phyloP scores from a whole-genome alignment of 1,284 basidiomycete genomes.

The Cystobasidium sp. region DNA sequence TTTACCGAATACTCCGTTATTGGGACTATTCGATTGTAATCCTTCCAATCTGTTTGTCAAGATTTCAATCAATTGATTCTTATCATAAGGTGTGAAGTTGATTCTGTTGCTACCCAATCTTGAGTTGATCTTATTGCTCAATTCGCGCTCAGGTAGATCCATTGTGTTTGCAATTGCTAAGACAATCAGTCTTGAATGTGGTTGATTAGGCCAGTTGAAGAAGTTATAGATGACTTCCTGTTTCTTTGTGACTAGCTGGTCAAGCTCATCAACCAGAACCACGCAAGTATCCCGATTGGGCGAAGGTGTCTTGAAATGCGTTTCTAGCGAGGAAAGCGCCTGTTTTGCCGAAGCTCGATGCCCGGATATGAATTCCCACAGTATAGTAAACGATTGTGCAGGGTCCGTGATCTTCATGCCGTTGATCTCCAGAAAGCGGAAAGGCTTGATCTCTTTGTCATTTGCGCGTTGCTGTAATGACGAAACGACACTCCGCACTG shows the following conservation, averaged over 20 bases:
- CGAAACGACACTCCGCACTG: conserved; percentile 87
- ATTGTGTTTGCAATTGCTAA: conserved; percentile 98
- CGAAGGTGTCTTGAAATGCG: conserved; percentile 52
- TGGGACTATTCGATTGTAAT: conserved; percentile 54
- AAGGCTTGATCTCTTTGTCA: conserved; percentile 84
- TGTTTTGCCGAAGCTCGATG: conserved; percentile 46
- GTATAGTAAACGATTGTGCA: conserved; percentile 78
- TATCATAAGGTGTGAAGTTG: conserved; percentile 90
- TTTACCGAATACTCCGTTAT: conserved; percentile 60
- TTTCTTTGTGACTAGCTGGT: conserved; percentile 91
- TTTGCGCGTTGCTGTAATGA: conserved; percentile 85
- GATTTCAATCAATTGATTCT: conserved; percentile 79
- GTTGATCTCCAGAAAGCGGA: conserved; percentile 98
- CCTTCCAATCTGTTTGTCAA: conserved; percentile 73
- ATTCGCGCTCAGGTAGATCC: conserved; percentile 92
- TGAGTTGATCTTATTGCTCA: conserved; percentile 89
- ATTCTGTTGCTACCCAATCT: conserved; percentile 94
- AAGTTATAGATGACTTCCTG: conserved; percentile 96
- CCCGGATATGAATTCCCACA: conserved; percentile 73
- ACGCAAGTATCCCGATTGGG: conserved; percentile 61
- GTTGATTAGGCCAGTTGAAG: conserved; percentile 97
- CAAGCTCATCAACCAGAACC: conserved; percentile 96
- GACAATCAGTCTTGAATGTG: conserved; percentile 84
- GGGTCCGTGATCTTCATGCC: conserved; percentile 91
- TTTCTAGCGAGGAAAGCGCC: conserved; percentile 51